Conservation (phyloP, 2,329 filamentous ascomycete genomes). For the Alternaria sp. region DNA sequence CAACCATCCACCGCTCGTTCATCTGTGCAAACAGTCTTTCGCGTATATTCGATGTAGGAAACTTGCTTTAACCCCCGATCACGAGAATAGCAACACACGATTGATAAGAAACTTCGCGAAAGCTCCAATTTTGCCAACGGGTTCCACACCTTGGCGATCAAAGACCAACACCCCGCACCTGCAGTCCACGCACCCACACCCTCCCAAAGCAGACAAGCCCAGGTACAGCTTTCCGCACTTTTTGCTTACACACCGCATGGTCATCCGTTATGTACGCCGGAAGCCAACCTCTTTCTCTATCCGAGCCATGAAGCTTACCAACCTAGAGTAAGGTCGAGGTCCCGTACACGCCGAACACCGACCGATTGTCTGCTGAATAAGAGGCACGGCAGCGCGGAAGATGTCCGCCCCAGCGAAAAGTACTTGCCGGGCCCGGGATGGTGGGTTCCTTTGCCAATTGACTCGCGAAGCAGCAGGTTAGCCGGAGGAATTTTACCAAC, state of each 20-base stretch:
- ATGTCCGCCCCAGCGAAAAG: not conserved
- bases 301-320: conserved; percentile 5
- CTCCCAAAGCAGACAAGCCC: conserved; percentile 13
- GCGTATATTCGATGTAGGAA: not conserved
- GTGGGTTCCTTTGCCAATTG: not conserved
- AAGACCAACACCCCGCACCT: conserved; percentile 18
- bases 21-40: not conserved
- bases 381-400: not conserved
- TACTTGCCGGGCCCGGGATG: not conserved
- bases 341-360: not conserved
- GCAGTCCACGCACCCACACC: conserved; percentile 1
- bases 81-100: not conserved
- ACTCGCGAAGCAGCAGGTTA: not conserved
- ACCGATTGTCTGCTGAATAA: not conserved
- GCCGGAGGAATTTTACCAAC: not conserved
- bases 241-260: conserved; percentile 24
- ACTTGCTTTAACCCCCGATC: not conserved
- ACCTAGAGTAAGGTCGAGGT: not conserved
- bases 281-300: conserved; percentile 3
- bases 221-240: conserved; percentile 10
- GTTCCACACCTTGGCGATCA: conserved; percentile 9
- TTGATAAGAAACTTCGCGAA: conserved; percentile 5
- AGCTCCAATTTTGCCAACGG: not conserved
- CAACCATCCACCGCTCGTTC: not conserved
- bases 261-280: conserved; percentile 12